These are phyloP conservation scores for Dacryopinax spathularia DNA, from an alignment of 768 basidiomycete species.

Conservation along the genomic window DNA sequence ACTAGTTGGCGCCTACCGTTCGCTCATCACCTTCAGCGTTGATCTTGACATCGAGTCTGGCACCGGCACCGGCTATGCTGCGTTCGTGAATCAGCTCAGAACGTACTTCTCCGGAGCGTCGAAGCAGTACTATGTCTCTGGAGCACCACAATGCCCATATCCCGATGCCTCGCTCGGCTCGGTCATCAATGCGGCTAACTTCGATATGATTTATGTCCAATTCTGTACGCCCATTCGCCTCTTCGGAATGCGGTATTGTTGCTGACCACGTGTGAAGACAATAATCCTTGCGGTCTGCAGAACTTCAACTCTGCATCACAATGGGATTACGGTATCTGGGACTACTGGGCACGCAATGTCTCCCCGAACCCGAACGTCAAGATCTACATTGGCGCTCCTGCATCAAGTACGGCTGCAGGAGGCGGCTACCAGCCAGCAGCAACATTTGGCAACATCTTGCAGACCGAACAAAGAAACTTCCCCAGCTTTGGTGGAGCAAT, in stretches of 20 bases:
- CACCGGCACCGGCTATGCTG: slow-evolving; percentile 32
- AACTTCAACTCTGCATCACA: slow-evolving; percentile 37
- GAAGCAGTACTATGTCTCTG: slow-evolving; percentile 55
- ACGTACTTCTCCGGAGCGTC: slow-evolving; percentile 36
- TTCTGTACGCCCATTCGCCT: slow-evolving; percentile 31
- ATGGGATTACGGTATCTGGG: slow-evolving; percentile 29
- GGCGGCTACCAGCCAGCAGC: slow-evolving; percentile 42
- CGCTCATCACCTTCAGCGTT: slow-evolving; percentile 1
- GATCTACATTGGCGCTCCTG: slow-evolving; percentile 53
- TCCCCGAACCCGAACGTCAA: slow-evolving; percentile 49
- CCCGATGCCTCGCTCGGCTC: slow-evolving; percentile 48
- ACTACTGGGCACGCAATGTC: slow-evolving; percentile 45
- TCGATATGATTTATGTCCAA: slow-evolving; percentile 62
- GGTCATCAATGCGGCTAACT: slow-evolving; percentile 45
- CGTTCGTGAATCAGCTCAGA: slow-evolving; percentile 44
- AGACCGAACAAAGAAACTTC: slow-evolving; percentile 40
- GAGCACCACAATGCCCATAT: slow-evolving; percentile 45
- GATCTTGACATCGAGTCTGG: slow-evolving; percentile 72
- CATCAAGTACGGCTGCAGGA: slow-evolving; percentile 40
- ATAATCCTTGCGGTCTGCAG: slow-evolving; percentile 47
- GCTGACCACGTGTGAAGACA: slow-evolving; percentile 25
- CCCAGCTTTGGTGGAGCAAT: slow-evolving; percentile 53
- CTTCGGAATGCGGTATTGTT: not conserved
- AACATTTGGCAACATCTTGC: slow-evolving; percentile 35
- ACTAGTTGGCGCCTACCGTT: not conserved